Conservation (phyloP, 2,329 filamentous ascomycete genomes). For the Aureobasidium leucospermi region DNA sequence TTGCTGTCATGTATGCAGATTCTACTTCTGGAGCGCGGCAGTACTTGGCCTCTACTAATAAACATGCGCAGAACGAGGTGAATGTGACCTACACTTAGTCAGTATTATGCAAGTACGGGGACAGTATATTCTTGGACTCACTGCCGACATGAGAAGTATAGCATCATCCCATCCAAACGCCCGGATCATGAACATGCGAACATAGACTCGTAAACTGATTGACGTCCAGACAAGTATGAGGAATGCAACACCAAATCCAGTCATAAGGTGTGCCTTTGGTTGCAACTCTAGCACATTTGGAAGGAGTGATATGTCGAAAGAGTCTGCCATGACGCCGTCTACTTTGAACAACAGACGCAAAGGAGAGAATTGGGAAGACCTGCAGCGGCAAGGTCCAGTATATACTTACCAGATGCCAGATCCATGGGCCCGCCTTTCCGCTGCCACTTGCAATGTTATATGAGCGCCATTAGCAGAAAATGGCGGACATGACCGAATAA, state of each 20-base stretch:
- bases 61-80: background rate
- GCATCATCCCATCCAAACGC: slow-evolving; percentile 17
- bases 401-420: slow-evolving; percentile 7
- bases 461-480: background rate
- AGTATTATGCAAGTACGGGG: background rate
- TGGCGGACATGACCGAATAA: background rate
- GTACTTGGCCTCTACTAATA: background rate
- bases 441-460: background rate
- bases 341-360: background rate
- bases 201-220: slow-evolving; percentile 11
- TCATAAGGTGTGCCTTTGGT: background rate
- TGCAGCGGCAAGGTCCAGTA: background rate
- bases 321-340: background rate
- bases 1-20: background rate
- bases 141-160: slow-evolving; percentile 8
- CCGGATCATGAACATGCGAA: slow-evolving; percentile 10
- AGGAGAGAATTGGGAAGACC: background rate
- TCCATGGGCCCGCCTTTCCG: background rate
- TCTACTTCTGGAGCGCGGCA: background rate
- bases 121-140: background rate
- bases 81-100: background rate
- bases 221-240: slow-evolving; percentile 12
- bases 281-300: slow-evolving; percentile 9
- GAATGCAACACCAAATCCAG: background rate
- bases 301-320: background rate